Evolutionary conservation across 1,284 basidiomycete species (phyloP), one percentile per base, ranked within the genome.

Genomic region (Boletellus deceptivus): DNA sequence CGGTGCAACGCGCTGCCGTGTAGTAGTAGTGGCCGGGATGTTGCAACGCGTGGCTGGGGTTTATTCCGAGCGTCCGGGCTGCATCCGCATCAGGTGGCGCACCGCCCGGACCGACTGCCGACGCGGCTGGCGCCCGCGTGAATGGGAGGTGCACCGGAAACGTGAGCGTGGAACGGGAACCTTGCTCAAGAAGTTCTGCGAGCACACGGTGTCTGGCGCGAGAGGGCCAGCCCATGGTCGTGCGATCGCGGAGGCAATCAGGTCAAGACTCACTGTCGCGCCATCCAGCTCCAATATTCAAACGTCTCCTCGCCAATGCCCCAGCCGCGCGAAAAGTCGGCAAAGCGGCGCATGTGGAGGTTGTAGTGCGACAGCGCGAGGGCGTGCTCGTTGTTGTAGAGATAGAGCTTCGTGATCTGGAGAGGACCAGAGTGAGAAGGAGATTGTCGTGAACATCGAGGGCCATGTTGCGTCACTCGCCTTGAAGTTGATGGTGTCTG

Each of bases 201-300:
- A 97, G 80, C 18, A 93, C 79, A 7, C 93, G 87, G 63, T 96
- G 84, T 63, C 91, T 93, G 48, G 34, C 22, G 29, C 11, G 11
- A 13, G 13, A 31, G 29, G 29, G 4, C 29, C 29, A 31, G 3
- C 29, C 10, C 29, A 31, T 31, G 7, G 11, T 11, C 10, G 29
- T 31, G 29, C 11, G 29, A 8, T 25, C 8, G 7, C 22, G 4
- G 22, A 22, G 5, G 22, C 27, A 3, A 29, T 2, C 27, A 3
- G 27, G 27, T 9, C 27, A 3, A 7, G 45, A 77, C 87, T 55
- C 59, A 93, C 89, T 98, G 93, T 63, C 94, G 79, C 8, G 91
- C 89, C 46, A 94, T 77, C 96, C 95, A 99, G 59, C 88, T 90
- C 96, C 96, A 98, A 65, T 86, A 98, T 68, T 98, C 97, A 59